These are phyloP conservation scores for Articulospora tetracladia DNA, from an alignment of 495 filamentous ascomycete species.

Conservation along the genomic window DNA sequence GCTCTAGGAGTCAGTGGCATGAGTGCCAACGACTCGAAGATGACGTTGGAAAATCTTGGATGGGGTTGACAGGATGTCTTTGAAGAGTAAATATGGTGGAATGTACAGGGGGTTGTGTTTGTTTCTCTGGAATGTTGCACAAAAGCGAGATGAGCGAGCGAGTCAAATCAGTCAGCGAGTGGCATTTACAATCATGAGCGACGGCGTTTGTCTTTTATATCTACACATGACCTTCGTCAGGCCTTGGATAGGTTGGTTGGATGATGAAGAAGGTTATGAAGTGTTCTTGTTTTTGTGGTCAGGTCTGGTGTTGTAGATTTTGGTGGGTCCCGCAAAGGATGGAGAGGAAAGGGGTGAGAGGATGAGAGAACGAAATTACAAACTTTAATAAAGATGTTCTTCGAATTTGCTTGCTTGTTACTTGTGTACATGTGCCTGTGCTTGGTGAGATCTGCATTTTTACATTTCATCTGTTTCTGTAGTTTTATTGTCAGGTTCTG, in stretches of 20 bases:
- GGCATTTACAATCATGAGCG: conserved; percentile 28
- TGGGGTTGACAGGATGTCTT: conserved; percentile 31
- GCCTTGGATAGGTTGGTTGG: background rate
- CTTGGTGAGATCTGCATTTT: no score
- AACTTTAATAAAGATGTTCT: no score
- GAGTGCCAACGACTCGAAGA: conserved; percentile 54
- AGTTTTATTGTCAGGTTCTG: no score
- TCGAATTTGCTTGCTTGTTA: no score
- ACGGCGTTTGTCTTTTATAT: conserved; percentile 19
- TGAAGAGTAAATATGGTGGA: background rate
- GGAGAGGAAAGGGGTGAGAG: background rate
- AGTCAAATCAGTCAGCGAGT: conserved; percentile 5
- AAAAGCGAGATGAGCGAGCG: conserved; percentile 12
- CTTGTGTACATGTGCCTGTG: no score
- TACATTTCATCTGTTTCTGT: no score
- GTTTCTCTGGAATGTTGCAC: conserved; percentile 5
- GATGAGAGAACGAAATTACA: background rate
- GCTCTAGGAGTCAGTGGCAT: conserved; percentile 62
- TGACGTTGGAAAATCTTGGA: conserved; percentile 57
- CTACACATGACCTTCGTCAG: no score
- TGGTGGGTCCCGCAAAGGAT: background rate
- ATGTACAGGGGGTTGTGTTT: background rate
- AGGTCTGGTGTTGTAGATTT: no score
- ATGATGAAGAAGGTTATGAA: background rate
- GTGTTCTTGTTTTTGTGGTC: background rate